Percentiles rank a stretch among this genome's conserved stretches.
These are phyloP conservation scores for Arabidopsis arenosa DNA, from an alignment of 345 rosid genomes.

Conservation along the genomic window DNA sequence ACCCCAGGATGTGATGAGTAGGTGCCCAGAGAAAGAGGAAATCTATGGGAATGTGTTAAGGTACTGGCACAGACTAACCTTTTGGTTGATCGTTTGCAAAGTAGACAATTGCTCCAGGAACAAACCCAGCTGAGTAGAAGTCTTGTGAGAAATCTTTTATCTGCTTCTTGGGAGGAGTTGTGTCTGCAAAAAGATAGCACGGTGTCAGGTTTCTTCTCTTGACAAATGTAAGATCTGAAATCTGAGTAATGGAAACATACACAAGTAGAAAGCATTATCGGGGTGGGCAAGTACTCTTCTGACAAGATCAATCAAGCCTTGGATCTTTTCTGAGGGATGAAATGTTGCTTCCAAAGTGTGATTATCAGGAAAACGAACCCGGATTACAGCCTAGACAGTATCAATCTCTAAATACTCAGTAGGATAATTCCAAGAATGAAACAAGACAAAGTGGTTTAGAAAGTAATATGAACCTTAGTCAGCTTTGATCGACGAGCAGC, in stretches of 20 bases:
- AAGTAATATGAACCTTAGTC: slow-evolving; percentile 60
- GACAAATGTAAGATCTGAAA: neutral
- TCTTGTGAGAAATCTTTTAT: slow-evolving; percentile 79
- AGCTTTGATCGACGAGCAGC: slow-evolving; percentile 75
- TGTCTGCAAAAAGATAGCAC: slow-evolving; percentile 54
- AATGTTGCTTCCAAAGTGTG: slow-evolving; percentile 79
- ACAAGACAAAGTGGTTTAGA: neutral
- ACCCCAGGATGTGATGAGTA: too few relatives aligned
- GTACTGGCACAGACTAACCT: slow-evolving; percentile 52
- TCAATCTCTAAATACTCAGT: slow-evolving; percentile 20
- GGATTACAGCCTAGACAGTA: slow-evolving; percentile 61
- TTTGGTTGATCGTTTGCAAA: slow-evolving; percentile 69
- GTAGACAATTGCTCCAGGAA: slow-evolving; percentile 95
- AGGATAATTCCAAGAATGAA: slow-evolving; percentile 12
- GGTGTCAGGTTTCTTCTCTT: neutral
- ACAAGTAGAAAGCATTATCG: slow-evolving; percentile 72
- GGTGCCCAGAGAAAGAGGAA: neutral
- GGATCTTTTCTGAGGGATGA: slow-evolving; percentile 83
- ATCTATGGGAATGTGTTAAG: neutral
- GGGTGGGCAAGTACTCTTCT: slow-evolving; percentile 63
- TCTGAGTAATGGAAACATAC: slow-evolving; percentile 52
- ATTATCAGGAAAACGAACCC: slow-evolving; percentile 90
- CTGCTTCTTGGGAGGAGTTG: slow-evolving; percentile 90
- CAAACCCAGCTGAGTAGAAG: slow-evolving; percentile 78
- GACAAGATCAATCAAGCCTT: slow-evolving; percentile 77